A percentile compares a stretch with the other conserved stretches of the same genome.
Evolutionary conservation across 108 stramenopile species (phyloP).

Genomic region (Cyclotella distinguenda): DNA sequence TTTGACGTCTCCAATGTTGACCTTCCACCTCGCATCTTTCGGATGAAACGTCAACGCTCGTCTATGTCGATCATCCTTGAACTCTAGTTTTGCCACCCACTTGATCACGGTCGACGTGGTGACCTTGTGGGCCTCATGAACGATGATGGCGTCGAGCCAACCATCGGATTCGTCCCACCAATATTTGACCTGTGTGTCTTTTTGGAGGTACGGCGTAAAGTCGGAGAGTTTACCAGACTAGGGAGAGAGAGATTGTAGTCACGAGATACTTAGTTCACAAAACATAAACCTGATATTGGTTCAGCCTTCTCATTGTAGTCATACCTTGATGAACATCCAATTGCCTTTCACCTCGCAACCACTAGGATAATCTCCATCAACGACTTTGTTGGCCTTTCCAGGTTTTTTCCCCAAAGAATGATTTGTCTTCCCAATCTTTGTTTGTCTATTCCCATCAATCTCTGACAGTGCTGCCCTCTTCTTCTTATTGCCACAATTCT

Average conservation of each 20-base stretch:
- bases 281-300: too few species aligned
- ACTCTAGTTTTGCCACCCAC: conserved; percentile 2
- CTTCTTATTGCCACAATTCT: too few species aligned
- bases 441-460: conserved; percentile 11
- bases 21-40: conserved; percentile 3
- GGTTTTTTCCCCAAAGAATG: too few species aligned
- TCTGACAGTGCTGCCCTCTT: conserved; percentile 13
- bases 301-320: too few species aligned
- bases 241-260: too few species aligned
- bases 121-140: background rate
- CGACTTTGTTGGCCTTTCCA: too few species aligned
- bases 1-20: background rate
- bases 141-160: conserved; percentile 7
- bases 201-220: conserved; percentile 7
- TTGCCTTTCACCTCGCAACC: conserved; percentile 8
- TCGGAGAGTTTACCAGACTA: conserved; percentile 6
- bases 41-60: background rate
- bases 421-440: too few species aligned
- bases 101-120: background rate
- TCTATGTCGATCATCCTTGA: background rate
- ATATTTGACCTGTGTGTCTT: conserved; percentile 1
- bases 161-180: conserved; percentile 3
- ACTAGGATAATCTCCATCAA: background rate
- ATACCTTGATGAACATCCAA: conserved; percentile 12
- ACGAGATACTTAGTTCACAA: too few species aligned